phyloP scores from a whole-genome alignment of 2,329 filamentous ascomycete genomes.

The Stromatinia cepivora region DNA sequence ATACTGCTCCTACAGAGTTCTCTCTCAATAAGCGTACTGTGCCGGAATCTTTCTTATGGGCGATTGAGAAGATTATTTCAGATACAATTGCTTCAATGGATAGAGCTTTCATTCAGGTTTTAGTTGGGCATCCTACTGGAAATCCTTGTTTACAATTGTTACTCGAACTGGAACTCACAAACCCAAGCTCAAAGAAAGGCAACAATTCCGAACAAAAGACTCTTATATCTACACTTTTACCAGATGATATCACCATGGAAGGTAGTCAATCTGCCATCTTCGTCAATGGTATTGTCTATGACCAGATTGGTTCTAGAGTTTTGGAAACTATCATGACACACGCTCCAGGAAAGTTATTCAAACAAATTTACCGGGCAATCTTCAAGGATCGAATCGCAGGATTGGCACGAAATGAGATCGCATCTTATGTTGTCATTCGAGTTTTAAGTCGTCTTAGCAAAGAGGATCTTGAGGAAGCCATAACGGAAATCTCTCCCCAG shows the following conservation, averaged over 20 bases:
- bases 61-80: constrained; percentile 77
- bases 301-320: constrained; percentile 84
- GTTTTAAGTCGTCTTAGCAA: constrained; percentile 82
- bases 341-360: constrained; percentile 87
- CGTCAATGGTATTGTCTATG: constrained; percentile 84
- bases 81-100: constrained; percentile 76
- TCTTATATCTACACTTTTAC: constrained; percentile 75
- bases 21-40: constrained; percentile 57
- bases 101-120: constrained; percentile 74
- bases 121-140: constrained; percentile 86
- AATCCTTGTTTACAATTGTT: constrained; percentile 93
- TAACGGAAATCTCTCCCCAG: constrained; percentile 70
- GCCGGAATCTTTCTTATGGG: constrained; percentile 74
- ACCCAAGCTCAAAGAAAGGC: constrained; percentile 66
- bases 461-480: constrained; percentile 76
- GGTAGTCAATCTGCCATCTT: constrained; percentile 75
- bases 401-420: constrained; percentile 84
- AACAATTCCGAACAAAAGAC: constrained; percentile 53
- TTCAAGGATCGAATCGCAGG: constrained; percentile 78
- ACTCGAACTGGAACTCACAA: constrained; percentile 78
- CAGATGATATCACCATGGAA: constrained; percentile 74
- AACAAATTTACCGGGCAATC: constrained; percentile 76
- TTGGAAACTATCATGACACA: constrained; percentile 82
- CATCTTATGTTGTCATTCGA: constrained; percentile 81
- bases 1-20: constrained; percentile 51